Conservation (phyloP, 306 rosid species). For the Fragaria vesca region DNA sequence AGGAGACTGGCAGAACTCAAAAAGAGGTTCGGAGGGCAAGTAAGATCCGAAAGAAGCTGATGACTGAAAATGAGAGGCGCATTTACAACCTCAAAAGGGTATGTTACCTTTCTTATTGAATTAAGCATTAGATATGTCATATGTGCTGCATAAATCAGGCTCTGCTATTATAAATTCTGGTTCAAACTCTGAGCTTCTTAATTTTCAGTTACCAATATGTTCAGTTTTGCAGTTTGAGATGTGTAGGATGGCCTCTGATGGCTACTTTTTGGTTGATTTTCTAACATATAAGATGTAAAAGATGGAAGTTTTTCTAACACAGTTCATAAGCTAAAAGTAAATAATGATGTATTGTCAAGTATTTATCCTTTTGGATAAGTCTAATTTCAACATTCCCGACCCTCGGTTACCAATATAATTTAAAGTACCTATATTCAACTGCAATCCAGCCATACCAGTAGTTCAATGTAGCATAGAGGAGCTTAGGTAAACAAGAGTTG, state of each 20-base stretch:
- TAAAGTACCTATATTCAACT: neutral
- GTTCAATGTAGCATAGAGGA: too few species aligned
- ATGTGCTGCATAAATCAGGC: constrained; percentile 12
- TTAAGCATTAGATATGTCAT: neutral
- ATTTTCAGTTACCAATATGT: neutral
- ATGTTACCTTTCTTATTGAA: constrained; percentile 24
- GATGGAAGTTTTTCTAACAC: neutral
- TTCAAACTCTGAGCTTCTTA: neutral
- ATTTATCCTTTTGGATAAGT: neutral
- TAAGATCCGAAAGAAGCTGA: constrained; percentile 79
- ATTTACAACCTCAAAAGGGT: constrained; percentile 94
- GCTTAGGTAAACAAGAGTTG: neutral
- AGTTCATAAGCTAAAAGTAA: neutral
- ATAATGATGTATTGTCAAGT: neutral
- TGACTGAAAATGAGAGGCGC: constrained; percentile 92
- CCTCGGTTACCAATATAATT: neutral
- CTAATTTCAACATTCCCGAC: neutral
- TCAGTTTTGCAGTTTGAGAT: neutral
- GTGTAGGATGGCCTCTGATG: neutral
- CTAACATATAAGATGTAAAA: neutral
- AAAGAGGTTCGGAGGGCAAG: constrained; percentile 87
- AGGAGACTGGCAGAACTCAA: constrained; percentile 84
- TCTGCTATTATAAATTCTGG: constrained; percentile 15
- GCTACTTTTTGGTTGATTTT: neutral
- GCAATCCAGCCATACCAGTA: neutral